Percentiles rank a stretch among this genome's conserved stretches.
Evolutionary conservation across 169 alveolate species (phyloP).

Genomic region (Condylostoma magnum): DNA sequence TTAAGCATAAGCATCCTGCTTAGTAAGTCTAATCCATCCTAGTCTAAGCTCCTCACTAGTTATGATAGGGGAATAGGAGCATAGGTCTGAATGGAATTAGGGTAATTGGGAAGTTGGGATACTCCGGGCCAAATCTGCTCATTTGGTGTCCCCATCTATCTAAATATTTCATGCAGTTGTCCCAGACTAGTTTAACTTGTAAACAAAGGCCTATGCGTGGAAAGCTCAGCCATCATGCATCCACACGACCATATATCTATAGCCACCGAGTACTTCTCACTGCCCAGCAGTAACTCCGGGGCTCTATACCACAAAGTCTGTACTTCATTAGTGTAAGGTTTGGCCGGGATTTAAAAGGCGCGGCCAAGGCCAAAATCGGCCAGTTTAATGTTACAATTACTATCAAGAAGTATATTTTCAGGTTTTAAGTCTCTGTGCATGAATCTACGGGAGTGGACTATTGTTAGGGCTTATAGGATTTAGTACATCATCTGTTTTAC

Average conservation of each 20-base stretch:
- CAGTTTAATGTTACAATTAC: constrained; percentile 75
- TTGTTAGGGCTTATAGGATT: constrained; percentile 66
- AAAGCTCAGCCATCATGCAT: constrained; percentile 83
- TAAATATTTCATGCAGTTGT: constrained; percentile 82
- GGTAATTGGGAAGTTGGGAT: constrained; percentile 26
- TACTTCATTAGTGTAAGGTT: constrained; percentile 87
- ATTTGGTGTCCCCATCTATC: constrained; percentile 84
- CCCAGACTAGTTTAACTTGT: constrained; percentile 85
- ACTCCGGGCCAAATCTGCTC: constrained; percentile 88
- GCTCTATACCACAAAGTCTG: constrained; percentile 89
- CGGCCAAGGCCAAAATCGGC: constrained; percentile 90
- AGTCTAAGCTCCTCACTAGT: neutral
- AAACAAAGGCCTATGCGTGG: constrained; percentile 79
- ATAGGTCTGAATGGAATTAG: neutral
- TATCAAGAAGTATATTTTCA: constrained; percentile 78
- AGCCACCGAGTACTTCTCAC: constrained; percentile 83
- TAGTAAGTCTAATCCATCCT: constrained; percentile 37
- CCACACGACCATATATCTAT: constrained; percentile 91
- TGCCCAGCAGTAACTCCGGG: constrained; percentile 88
- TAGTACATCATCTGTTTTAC: constrained; percentile 62
- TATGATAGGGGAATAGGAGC: neutral
- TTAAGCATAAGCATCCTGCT: constrained; percentile 39
- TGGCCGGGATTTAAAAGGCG: constrained; percentile 83
- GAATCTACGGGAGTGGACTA: constrained; percentile 79
- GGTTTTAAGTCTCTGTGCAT: constrained; percentile 90